phyloP scores from a whole-genome alignment of 306 rosid genomes.

The Pueraria montana region DNA sequence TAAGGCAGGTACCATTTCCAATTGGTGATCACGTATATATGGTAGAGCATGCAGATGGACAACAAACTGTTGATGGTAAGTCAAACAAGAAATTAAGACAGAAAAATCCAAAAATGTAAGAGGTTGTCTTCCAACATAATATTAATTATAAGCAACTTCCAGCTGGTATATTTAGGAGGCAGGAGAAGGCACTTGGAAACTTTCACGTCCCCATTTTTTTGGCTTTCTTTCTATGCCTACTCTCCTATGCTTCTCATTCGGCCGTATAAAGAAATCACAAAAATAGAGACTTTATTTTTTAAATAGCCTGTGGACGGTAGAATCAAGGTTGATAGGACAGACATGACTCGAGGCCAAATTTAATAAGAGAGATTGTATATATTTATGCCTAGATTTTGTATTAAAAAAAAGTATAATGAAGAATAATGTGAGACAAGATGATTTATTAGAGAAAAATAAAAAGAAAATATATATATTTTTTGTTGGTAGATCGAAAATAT shows the following conservation, averaged over 20 bases:
- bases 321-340: slow-evolving; percentile 43
- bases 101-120: background rate
- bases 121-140: slow-evolving; percentile 29
- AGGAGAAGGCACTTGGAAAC: slow-evolving; percentile 17
- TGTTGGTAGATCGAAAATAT: background rate
- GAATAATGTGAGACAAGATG: too few species aligned
- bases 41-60: background rate
- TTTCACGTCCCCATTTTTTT: background rate
- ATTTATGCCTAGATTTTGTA: too few species aligned
- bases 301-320: slow-evolving; percentile 4
- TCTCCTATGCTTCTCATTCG: background rate
- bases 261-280: background rate
- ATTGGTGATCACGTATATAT: too few species aligned
- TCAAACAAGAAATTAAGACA: slow-evolving; percentile 21
- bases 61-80: background rate
- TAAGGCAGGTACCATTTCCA: background rate
- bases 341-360: background rate
- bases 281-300: background rate
- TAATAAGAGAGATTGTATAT: background rate
- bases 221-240: background rate
- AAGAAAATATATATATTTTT: too few species aligned
- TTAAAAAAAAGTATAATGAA: too few species aligned
- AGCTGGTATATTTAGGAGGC: background rate
- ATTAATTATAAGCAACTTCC: background rate
- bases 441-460: too few species aligned